Evolutionary conservation across 2,329 filamentous ascomycete species (phyloP).

Genomic region (Hypoxylon sp.): DNA sequence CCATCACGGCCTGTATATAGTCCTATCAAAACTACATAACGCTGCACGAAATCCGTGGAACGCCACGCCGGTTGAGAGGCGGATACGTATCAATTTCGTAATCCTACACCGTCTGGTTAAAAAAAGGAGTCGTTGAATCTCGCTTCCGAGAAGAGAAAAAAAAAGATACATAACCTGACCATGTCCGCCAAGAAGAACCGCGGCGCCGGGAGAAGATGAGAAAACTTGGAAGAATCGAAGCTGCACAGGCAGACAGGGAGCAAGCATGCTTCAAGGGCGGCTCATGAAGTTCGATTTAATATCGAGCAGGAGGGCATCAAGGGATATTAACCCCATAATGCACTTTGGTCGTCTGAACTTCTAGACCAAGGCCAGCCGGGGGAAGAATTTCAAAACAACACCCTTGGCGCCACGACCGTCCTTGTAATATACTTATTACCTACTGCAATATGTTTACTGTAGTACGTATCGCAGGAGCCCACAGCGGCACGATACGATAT

Average conservation of each 20-base stretch:
- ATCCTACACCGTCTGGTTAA: too few species aligned
- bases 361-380: slow-evolving; percentile 14
- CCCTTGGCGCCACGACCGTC: slow-evolving; percentile 28
- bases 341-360: slow-evolving; percentile 18
- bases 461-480: too few species aligned
- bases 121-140: too few species aligned
- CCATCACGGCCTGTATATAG: slow-evolving; percentile 4
- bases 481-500: slow-evolving; percentile 12
- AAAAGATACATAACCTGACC: too few species aligned
- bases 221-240: too few species aligned
- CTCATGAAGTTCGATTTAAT: slow-evolving; percentile 27
- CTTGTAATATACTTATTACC: too few species aligned
- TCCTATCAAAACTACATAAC: too few species aligned
- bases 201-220: slow-evolving; percentile 1
- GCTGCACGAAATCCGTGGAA: slow-evolving; percentile 4
- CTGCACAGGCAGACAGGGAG: too few species aligned
- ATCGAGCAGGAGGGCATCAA: slow-evolving; percentile 14
- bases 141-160: too few species aligned
- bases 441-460: slow-evolving; percentile 25
- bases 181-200: slow-evolving; percentile 2
- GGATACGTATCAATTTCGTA: too few species aligned
- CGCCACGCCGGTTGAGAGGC: slow-evolving; percentile 3
- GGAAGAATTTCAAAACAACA: slow-evolving; percentile 31
- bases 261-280: too few species aligned
- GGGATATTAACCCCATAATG: slow-evolving; percentile 23